Evolutionary conservation across 805 yeast species (phyloP).

Genomic region (Ogataea trehalophila): DNA sequence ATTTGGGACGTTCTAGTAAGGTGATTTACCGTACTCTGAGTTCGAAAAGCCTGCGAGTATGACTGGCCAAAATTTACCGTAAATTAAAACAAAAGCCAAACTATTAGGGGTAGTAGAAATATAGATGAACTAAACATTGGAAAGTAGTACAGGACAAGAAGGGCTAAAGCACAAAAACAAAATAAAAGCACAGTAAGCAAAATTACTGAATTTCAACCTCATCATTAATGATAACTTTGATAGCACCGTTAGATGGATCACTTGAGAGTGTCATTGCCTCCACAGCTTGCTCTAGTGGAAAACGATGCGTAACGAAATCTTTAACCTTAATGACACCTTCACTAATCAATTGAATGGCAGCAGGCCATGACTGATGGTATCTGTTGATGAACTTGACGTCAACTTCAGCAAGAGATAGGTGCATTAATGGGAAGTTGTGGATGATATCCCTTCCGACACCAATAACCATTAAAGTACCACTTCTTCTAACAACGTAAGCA

Average conservation of each 20-base stretch:
- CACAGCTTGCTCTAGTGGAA: constrained; percentile 41
- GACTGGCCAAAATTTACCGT: too few relatives aligned
- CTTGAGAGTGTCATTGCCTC: constrained; percentile 37
- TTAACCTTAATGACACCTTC: constrained; percentile 42
- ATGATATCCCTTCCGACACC: constrained; percentile 47
- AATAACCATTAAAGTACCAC: constrained; percentile 42
- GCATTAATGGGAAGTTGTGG: constrained; percentile 51
- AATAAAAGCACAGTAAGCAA: neutral
- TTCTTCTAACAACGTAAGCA: constrained; percentile 41
- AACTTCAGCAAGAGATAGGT: constrained; percentile 46
- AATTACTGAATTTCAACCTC: constrained; percentile 2
- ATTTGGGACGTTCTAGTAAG: too few relatives aligned
- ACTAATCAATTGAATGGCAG: constrained; percentile 43
- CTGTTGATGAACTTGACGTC: constrained; percentile 48
- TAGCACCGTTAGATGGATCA: constrained; percentile 40
- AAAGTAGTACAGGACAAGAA: too few relatives aligned
- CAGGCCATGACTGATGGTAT: constrained; percentile 54
- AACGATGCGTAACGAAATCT: constrained; percentile 44
- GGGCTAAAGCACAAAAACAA: too few relatives aligned
- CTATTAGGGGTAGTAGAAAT: too few relatives aligned
- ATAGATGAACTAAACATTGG: too few relatives aligned
- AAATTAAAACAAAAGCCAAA: too few relatives aligned
- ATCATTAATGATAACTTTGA: constrained; percentile 44
- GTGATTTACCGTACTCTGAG: too few relatives aligned
- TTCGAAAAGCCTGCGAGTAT: too few relatives aligned